Conservation (phyloP, 257 asterid genomes). For the Perilla frutescens region DNA sequence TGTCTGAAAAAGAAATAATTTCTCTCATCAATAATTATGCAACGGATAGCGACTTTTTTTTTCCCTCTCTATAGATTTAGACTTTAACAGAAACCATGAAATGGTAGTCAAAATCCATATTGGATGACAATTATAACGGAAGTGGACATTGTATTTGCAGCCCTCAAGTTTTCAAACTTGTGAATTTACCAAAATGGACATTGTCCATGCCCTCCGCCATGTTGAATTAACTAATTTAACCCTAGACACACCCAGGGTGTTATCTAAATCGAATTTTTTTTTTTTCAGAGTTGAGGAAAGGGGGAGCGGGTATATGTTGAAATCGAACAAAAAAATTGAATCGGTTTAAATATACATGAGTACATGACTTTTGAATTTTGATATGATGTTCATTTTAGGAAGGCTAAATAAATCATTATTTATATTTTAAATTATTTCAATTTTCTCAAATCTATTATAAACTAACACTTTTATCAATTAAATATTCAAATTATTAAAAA, state of each 20-base stretch:
- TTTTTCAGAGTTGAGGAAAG: too few relatives aligned
- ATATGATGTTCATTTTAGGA: too few relatives aligned
- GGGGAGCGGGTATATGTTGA: too few relatives aligned
- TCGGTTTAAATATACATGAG: too few relatives aligned
- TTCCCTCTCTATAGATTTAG: conserved; percentile 2
- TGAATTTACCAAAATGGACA: conserved; percentile 13
- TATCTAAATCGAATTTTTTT: too few relatives aligned
- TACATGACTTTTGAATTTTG: too few relatives aligned
- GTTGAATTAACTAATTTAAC: conserved; percentile 25
- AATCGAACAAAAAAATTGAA: too few relatives aligned
- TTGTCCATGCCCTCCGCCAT: background rate
- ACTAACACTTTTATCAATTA: too few relatives aligned
- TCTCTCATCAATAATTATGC: conserved; percentile 31
- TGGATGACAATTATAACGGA: conserved; percentile 23
- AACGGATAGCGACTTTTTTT: conserved; percentile 29
- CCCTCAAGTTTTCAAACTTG: conserved; percentile 51
- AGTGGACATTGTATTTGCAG: conserved; percentile 34
- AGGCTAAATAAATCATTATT: too few relatives aligned
- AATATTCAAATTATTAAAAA: too few relatives aligned
- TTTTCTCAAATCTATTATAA: too few relatives aligned
- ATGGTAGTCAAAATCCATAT: conserved; percentile 49
- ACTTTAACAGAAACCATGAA: conserved; percentile 19
- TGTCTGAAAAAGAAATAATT: conserved; percentile 20
- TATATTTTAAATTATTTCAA: too few relatives aligned
- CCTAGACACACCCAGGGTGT: background rate